These are phyloP conservation scores for Chlamydomonas sp. DNA, from an alignment of 139 green algal genomes.

Conservation along the genomic window DNA sequence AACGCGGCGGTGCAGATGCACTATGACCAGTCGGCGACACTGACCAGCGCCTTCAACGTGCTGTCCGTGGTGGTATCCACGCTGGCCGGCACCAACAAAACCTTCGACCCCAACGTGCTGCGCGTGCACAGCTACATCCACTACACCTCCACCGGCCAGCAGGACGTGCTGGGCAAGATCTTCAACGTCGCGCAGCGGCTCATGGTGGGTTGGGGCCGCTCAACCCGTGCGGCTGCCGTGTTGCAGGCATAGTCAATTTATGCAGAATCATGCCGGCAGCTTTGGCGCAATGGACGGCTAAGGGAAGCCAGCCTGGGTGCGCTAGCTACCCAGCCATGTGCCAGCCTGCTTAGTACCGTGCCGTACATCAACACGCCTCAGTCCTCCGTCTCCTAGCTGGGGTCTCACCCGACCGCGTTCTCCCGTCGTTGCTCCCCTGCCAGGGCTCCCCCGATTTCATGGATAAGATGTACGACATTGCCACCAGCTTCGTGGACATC, in stretches of 20 bases:
- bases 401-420: too few relatives aligned
- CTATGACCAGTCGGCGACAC: not conserved
- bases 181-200: not conserved
- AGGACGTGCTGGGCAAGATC: not conserved
- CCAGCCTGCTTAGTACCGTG: not conserved
- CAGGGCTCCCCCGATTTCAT: not conserved
- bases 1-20: not conserved
- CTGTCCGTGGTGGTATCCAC: not conserved
- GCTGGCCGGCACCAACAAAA: not conserved
- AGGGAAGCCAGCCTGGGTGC: too few relatives aligned
- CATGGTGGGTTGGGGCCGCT: not conserved
- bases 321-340: too few relatives aligned
- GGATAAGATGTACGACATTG: not conserved
- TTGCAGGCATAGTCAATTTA: too few relatives aligned
- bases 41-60: not conserved
- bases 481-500: not conserved
- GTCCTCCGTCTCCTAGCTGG: not conserved
- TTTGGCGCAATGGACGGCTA: too few relatives aligned
- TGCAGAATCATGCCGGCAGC: too few relatives aligned
- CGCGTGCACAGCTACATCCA: not conserved
- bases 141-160: not conserved
- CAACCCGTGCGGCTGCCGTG: too few relatives aligned
- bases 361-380: not conserved
- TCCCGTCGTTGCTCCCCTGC: not conserved
- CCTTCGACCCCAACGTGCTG: not conserved